These are phyloP conservation scores for Westerdykella sp. DNA, from an alignment of 2,329 filamentous ascomycete species.

Conservation along the genomic window DNA sequence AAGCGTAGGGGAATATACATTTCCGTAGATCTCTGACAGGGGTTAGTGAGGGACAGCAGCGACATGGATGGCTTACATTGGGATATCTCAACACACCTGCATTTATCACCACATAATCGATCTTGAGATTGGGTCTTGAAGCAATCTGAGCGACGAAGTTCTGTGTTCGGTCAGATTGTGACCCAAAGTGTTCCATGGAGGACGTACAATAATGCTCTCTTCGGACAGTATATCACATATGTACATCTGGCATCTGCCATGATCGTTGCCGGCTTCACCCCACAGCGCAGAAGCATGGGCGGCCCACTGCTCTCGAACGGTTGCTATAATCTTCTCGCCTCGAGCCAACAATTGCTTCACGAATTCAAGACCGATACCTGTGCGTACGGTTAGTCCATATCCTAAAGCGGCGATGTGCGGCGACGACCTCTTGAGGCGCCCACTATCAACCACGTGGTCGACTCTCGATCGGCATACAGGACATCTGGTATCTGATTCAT, in stretches of 20 bases:
- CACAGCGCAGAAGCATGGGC: conserved; percentile 38
- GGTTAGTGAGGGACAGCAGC: conserved; percentile 14
- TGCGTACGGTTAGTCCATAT: background rate
- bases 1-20: conserved; percentile 32
- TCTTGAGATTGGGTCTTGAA: conserved; percentile 38
- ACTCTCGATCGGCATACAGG: conserved; percentile 37
- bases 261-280: conserved; percentile 39
- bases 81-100: conserved; percentile 53
- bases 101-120: conserved; percentile 53
- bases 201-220: conserved; percentile 44
- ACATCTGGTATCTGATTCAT: conserved; percentile 42
- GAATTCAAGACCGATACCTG: conserved; percentile 46
- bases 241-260: conserved; percentile 44
- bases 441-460: conserved; percentile 43
- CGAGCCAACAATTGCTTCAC: conserved; percentile 44
- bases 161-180: conserved; percentile 22
- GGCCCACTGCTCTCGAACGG: conserved; percentile 42
- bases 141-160: conserved; percentile 40
- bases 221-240: conserved; percentile 51
- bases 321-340: conserved; percentile 48
- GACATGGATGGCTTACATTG: conserved; percentile 41
- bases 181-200: background rate
- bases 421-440: conserved; percentile 37
- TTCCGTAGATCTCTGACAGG: conserved; percentile 45
- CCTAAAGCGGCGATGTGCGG: background rate